These are phyloP conservation scores for Backusella circina DNA, from an alignment of 192 early-diverging fungal species.

Conservation along the genomic window DNA sequence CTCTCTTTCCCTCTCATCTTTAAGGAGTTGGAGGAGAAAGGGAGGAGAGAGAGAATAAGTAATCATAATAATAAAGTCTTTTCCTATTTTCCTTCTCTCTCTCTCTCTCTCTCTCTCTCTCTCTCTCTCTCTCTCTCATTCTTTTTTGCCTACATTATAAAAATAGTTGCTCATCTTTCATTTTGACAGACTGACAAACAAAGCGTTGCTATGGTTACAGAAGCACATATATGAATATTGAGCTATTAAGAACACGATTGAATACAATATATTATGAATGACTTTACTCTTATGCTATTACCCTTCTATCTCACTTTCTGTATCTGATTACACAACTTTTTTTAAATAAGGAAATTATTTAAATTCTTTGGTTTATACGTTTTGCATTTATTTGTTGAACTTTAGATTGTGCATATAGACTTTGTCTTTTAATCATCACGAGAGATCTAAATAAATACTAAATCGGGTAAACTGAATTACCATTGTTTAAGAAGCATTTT, in stretches of 20 bases:
- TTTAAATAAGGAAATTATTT: background rate
- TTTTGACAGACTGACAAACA: too few species aligned
- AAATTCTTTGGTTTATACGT: background rate
- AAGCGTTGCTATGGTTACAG: too few species aligned
- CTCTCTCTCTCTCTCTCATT: background rate
- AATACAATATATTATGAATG: background rate
- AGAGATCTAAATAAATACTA: too few species aligned
- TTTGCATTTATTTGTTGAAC: background rate
- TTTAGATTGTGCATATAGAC: background rate
- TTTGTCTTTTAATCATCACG: too few species aligned
- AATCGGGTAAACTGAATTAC: background rate
- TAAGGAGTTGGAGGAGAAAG: background rate
- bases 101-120: background rate
- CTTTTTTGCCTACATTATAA: too few species aligned
- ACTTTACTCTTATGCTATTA: too few species aligned
- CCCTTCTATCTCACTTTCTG: background rate
- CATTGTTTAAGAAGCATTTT: background rate
- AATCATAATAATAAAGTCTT: background rate
- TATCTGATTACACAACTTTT: too few species aligned
- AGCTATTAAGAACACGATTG: too few species aligned
- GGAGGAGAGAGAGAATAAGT: background rate
- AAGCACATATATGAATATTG: too few species aligned
- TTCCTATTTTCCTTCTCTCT: background rate
- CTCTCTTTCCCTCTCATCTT: background rate
- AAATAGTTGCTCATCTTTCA: too few species aligned